Conservation (phyloP, 2,329 filamentous ascomycete genomes). For the Botryotinia globosa region DNA sequence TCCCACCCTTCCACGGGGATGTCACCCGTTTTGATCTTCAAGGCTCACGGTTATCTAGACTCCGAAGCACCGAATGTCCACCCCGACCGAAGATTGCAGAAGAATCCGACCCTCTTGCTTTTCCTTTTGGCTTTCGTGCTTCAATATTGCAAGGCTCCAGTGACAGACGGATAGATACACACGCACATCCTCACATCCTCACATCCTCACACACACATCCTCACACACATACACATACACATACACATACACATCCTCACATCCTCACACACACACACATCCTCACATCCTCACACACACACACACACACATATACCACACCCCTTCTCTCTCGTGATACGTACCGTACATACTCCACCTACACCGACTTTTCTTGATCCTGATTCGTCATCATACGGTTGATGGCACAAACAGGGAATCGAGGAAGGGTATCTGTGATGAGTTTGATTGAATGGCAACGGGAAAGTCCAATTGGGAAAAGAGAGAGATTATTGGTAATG, state of each 20-base stretch:
- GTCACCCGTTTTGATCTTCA: background rate
- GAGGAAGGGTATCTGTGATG: background rate
- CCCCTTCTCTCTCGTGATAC: background rate
- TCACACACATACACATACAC: no score
- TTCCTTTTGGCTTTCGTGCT: background rate
- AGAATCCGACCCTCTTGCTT: background rate
- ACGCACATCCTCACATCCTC: no score
- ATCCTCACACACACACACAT: no score
- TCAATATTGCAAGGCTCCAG: background rate
- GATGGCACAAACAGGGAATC: background rate
- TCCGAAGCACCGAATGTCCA: background rate
- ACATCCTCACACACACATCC: no score
- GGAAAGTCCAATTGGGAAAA: background rate
- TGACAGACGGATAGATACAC: no score
- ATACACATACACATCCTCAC: no score
- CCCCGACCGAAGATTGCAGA: background rate
- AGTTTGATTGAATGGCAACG: background rate
- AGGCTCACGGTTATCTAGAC: background rate
- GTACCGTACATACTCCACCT: background rate
- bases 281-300: no score
- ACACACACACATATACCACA: background rate
- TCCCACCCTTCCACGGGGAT: background rate
- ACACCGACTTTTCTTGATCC: constrained; percentile 3
- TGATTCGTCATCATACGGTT: constrained; percentile 14
- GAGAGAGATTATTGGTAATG: background rate